A percentile compares a stretch with the other conserved stretches of the same genome.
phyloP scores from a whole-genome alignment of 805 yeast genomes.

The Kuraishia floccosa region DNA sequence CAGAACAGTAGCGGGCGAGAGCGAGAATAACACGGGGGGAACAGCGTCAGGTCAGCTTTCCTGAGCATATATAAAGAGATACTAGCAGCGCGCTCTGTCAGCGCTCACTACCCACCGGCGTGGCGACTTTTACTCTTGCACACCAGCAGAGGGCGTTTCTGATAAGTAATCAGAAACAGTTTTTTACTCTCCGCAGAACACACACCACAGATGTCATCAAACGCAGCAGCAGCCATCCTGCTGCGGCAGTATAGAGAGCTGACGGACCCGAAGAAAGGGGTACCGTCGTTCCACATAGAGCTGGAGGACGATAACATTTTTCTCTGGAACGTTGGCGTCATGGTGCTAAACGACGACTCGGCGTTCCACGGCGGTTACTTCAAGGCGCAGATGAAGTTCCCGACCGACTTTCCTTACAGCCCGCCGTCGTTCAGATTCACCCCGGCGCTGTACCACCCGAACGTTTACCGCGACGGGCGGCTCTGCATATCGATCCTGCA shows the following conservation, averaged over 20 bases:
- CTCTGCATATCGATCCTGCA: constrained; percentile 89
- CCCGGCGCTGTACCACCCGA: constrained; percentile 91
- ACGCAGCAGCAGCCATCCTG: no score
- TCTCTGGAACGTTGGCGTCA: constrained; percentile 78
- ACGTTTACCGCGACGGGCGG: constrained; percentile 88
- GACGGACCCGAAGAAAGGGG: constrained; percentile 78
- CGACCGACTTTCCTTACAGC: constrained; percentile 79
- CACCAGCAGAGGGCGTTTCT: no score
- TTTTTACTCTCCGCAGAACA: no score
- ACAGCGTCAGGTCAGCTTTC: no score
- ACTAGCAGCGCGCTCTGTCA: no score
- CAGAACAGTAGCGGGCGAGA: no score
- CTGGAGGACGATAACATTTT: constrained; percentile 46
- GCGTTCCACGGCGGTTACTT: constrained; percentile 91
- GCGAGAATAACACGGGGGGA: no score
- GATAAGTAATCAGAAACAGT: no score
- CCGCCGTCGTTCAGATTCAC: constrained; percentile 92
- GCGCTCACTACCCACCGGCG: no score
- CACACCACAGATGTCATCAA: no score
- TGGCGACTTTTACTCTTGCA: no score
- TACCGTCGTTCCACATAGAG: constrained; percentile 21
- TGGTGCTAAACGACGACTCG: constrained; percentile 84
- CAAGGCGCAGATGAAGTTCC: constrained; percentile 90
- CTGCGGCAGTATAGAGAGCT: constrained; percentile 72
- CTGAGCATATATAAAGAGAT: no score